Conservation (phyloP, 495 filamentous ascomycete genomes). For the Parmelia sp. region DNA sequence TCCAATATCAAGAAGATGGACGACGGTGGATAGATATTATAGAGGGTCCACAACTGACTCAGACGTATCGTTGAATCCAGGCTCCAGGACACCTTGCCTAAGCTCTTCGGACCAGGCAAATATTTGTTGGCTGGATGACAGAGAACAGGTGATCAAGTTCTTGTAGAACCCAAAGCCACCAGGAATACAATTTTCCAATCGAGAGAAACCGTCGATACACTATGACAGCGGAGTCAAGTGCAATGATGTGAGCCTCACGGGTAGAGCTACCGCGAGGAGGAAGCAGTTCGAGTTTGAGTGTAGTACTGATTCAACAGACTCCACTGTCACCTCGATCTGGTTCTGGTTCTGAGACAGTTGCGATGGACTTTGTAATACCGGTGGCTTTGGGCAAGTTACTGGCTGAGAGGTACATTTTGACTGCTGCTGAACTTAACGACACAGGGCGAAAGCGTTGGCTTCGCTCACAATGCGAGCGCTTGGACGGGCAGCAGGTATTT, state of each 20-base stretch:
- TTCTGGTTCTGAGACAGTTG: slow-evolving; percentile 21
- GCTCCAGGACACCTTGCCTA: slow-evolving; percentile 9
- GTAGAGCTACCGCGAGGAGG: slow-evolving; percentile 19
- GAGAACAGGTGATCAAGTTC: slow-evolving; percentile 9
- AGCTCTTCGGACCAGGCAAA: slow-evolving; percentile 15
- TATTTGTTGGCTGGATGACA: slow-evolving; percentile 11
- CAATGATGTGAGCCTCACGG: slow-evolving; percentile 13
- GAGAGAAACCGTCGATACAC: slow-evolving; percentile 24
- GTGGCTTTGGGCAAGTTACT: slow-evolving; percentile 17
- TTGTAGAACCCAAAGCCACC: slow-evolving; percentile 17
- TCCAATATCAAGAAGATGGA: slow-evolving; percentile 5
- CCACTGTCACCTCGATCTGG: slow-evolving; percentile 13
- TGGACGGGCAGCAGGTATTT: slow-evolving; percentile 8
- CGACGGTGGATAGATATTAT: slow-evolving; percentile 1
- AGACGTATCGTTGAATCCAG: slow-evolving; percentile 9
- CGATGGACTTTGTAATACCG: slow-evolving; percentile 26
- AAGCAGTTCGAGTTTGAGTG: slow-evolving; percentile 15
- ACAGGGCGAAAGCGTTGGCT: slow-evolving; percentile 14
- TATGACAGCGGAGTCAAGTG: slow-evolving; percentile 21
- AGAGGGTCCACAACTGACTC: background rate
- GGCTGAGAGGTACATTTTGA: slow-evolving; percentile 21
- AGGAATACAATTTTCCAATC: slow-evolving; percentile 26
- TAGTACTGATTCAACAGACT: slow-evolving; percentile 17
- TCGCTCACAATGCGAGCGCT: slow-evolving; percentile 9
- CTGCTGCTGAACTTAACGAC: slow-evolving; percentile 18